Base-by-base conservation (phyloP, 2,329 filamentous ascomycete species). In the Torrubiellomyces zombiae region DNA sequence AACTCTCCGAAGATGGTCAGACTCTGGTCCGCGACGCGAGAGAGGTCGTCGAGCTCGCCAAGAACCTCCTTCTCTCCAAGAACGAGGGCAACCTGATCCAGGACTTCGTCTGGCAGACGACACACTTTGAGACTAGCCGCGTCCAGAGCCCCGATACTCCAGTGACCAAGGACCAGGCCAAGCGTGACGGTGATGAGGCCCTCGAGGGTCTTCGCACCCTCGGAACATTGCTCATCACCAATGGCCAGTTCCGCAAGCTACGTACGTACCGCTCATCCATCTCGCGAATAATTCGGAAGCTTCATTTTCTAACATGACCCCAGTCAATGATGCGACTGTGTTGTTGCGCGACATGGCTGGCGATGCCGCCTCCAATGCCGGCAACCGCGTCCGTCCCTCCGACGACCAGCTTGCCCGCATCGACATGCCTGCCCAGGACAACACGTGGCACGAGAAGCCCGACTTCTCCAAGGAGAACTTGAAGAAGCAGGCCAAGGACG, bases 51-150 rank as follows among this genome's bases (percentile, higher is more conserved):
- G 69, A 77, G 41, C 69, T 89, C 48, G 77, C 86, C 30, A 91
- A 94, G 60, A 55, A 73, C 29, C 65, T 98, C 9, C 57, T 95
- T 7, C 61, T 98, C 14, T 78, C 76, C 55, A 98, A 95, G 67
- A 98, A 98, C 47, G 69, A 93, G 31, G 89, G 85, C 45, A 83
- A 98, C 43, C 56, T 95, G 29, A 58, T 98, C 12, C 89, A 98
- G 47, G 85, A 98, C 43, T 95, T 98, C 53, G 81, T 95, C 53
- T 98, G 80, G 77, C 79, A 93, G 47, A 85, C 83, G 0, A 72
- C 82, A 44, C 66, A 78, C 23, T 73, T 89, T 33, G 68, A 72
- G 26, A 56, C 67, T 29, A 73, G 63, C 40, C 60, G 65, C 25
- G 62, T 80, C 14, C 49, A 55, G 29, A 51, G 61, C 1, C 79